Base-by-base conservation (phyloP, 108 stramenopile species). In the Poteriospumella lacustris region DNA sequence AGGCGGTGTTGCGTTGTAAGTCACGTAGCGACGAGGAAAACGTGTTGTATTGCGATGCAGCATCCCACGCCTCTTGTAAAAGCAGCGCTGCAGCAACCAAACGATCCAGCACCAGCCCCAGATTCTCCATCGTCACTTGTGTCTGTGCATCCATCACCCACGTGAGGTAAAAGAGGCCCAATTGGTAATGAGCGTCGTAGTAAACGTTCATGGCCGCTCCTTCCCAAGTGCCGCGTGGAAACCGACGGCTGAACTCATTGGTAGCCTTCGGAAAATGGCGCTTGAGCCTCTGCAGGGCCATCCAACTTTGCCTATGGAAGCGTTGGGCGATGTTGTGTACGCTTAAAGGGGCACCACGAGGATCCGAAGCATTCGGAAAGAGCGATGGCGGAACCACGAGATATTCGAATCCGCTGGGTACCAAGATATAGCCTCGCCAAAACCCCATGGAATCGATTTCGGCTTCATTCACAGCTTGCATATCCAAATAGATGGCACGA, bases 131-230 rank as follows among this genome's bases (percentile, higher is more conserved):
- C 24, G 15, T 56, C 24, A 56, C 24, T 19, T 42, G 28, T 1
- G 41, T 1, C 12, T 42, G 69, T 2, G 38, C 70, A 36, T 64
- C 41, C 1, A 81, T 36, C 2, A 77, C 78, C 24, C 76, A 81
- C n/a, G 80, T 79, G 40, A 81, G 40, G 38, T 78, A 68, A 28
- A 81, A 78, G 2, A 82, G 77, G 0, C 80, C 82, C 15, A 39
- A 76, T 39, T 82, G 82, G 31, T 82, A 78, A 31, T 82, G 82
- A 0, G 82, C 82, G 39, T 82, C 82, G 76, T 80, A 81, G 76
- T 36, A 80, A 44, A 81, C 77, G 40, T 75, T 81, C 1, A 59
- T 70, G 19, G 81, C 82, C 1, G 80, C 76, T 38, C 75, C 76
- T 36, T 82, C 82, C 82, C 82, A 82, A 29, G 82, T 69, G 0